Conservation (phyloP, 2,329 filamentous ascomycete species). For the Nothophaeocryptopus gaeumannii region DNA sequence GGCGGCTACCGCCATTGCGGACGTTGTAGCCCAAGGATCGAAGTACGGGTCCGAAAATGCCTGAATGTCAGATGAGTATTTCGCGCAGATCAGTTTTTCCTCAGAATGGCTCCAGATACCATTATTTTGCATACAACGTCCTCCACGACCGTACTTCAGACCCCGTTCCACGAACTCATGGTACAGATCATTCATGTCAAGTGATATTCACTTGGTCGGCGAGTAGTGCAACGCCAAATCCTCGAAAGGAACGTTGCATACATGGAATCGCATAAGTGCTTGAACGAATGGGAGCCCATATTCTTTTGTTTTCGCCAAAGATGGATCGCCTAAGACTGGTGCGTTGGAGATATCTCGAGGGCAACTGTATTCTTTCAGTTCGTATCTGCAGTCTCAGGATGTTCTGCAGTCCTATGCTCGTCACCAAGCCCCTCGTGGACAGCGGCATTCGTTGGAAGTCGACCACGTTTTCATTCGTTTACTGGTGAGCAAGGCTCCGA, state of each 20-base stretch:
- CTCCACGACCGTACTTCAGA: slow-evolving; percentile 46
- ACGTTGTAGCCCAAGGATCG: slow-evolving; percentile 50
- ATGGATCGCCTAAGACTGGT: slow-evolving; percentile 10
- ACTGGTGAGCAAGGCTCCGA: too few relatives aligned
- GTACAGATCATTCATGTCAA: slow-evolving; percentile 51
- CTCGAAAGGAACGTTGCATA: slow-evolving; percentile 53
- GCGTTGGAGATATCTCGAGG: slow-evolving; percentile 10
- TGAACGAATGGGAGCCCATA: slow-evolving; percentile 26
- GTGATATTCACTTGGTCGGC: slow-evolving; percentile 44
- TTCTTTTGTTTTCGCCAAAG: slow-evolving; percentile 17
- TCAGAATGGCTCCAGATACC: slow-evolving; percentile 40
- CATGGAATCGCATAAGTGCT: slow-evolving; percentile 35
- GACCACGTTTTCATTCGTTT: too few relatives aligned
- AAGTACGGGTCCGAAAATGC: slow-evolving; percentile 51
- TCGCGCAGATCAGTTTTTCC: not conserved
- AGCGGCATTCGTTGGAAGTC: too few relatives aligned
- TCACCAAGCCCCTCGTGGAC: too few relatives aligned
- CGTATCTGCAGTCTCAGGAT: too few relatives aligned
- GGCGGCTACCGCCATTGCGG: slow-evolving; percentile 40
- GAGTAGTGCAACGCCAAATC: slow-evolving; percentile 57
- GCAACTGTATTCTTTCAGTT: slow-evolving; percentile 15
- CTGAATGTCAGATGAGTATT: slow-evolving; percentile 3
- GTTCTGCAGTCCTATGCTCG: too few relatives aligned
- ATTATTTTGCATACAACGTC: slow-evolving; percentile 7
- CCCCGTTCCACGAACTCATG: slow-evolving; percentile 48